Percentiles rank a stretch among this genome's conserved stretches.
Conservation (phyloP, 1,139 yeast genomes). For the Saccharomyces hybrid region DNA sequence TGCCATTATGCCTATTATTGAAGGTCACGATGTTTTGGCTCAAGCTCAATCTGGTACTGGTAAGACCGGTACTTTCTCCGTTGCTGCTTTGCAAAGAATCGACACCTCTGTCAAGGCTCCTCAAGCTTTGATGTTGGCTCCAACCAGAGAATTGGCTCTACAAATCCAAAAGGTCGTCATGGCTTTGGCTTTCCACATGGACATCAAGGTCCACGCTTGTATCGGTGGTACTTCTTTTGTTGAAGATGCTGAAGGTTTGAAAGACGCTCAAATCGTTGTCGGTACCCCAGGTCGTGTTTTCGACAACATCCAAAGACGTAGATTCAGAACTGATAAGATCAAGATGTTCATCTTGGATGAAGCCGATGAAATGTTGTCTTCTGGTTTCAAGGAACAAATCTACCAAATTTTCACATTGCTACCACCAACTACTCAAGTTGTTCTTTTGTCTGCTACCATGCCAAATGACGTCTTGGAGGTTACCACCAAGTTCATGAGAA, state of each 20-base stretch:
- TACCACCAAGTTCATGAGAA: slow-evolving; percentile 93
- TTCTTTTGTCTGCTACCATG: slow-evolving; percentile 93
- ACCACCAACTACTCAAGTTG: slow-evolving; percentile 94
- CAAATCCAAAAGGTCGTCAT: slow-evolving; percentile 96
- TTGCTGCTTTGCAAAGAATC: slow-evolving; percentile 90
- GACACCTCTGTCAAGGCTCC: slow-evolving; percentile 62
- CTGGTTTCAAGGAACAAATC: slow-evolving; percentile 97
- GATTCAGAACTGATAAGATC: slow-evolving; percentile 78
- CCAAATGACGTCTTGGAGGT: slow-evolving; percentile 96
- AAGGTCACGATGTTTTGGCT: slow-evolving; percentile 94
- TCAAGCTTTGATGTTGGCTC: slow-evolving; percentile 93
- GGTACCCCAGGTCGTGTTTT: slow-evolving; percentile 99
- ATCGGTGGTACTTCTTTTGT: slow-evolving; percentile 95
- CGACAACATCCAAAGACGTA: slow-evolving; percentile 94
- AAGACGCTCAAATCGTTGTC: slow-evolving; percentile 86
- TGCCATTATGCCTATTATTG: slow-evolving; percentile 93
- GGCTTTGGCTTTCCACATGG: slow-evolving; percentile 88
- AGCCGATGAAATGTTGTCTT: slow-evolving; percentile 96
- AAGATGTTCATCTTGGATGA: slow-evolving; percentile 98
- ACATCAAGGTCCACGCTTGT: slow-evolving; percentile 93
- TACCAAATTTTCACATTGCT: slow-evolving; percentile 91
- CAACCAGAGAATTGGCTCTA: slow-evolving; percentile 97
- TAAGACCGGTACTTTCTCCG: slow-evolving; percentile 98
- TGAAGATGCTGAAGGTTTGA: slow-evolving; percentile 89
- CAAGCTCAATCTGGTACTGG: slow-evolving; percentile 99